Evolutionary conservation across 2,329 filamentous ascomycete species (phyloP).

Genomic region (Chalaropsis ovoidea): DNA sequence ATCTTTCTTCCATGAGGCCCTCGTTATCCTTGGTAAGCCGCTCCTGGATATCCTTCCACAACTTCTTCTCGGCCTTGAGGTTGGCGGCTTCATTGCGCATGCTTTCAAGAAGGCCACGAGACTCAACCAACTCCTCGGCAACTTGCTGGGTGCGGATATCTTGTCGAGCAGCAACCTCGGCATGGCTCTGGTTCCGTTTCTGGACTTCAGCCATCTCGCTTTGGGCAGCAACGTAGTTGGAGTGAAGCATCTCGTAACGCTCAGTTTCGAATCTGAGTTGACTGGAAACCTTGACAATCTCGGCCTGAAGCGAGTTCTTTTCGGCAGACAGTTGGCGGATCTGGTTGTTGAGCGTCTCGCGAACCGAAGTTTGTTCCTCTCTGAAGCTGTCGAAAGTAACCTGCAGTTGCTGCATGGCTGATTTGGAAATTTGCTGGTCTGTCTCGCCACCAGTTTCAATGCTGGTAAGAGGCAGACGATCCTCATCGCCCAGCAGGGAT

Average conservation of each 20-base stretch:
- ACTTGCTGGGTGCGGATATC: conserved; percentile 85
- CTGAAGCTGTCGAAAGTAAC: conserved; percentile 82
- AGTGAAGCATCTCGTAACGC: conserved; percentile 79
- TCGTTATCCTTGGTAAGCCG: conserved; percentile 84
- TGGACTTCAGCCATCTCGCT: conserved; percentile 78
- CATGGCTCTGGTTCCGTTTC: conserved; percentile 64
- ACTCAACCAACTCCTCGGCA: conserved; percentile 84
- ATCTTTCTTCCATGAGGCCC: conserved; percentile 69
- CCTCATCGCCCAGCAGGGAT: conserved; percentile 61
- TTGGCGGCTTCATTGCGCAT: conserved; percentile 86
- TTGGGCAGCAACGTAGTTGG: conserved; percentile 75
- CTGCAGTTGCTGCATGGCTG: conserved; percentile 77
- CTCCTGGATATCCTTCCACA: conserved; percentile 89
- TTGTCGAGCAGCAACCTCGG: conserved; percentile 77
- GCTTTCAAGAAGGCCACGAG: conserved; percentile 69
- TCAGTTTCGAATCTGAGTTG: conserved; percentile 74
- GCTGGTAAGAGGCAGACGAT: conserved; percentile 48
- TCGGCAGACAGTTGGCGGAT: conserved; percentile 70
- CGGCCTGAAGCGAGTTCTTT: conserved; percentile 70
- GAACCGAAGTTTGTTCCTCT: conserved; percentile 72
- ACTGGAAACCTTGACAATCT: conserved; percentile 68
- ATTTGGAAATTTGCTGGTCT: conserved; percentile 50
- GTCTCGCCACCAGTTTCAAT: conserved; percentile 51
- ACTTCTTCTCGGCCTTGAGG: conserved; percentile 84
- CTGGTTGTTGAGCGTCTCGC: conserved; percentile 73